Evolutionary conservation across 345 rosid species (phyloP).

Genomic region (Gossypium longicalyx): DNA sequence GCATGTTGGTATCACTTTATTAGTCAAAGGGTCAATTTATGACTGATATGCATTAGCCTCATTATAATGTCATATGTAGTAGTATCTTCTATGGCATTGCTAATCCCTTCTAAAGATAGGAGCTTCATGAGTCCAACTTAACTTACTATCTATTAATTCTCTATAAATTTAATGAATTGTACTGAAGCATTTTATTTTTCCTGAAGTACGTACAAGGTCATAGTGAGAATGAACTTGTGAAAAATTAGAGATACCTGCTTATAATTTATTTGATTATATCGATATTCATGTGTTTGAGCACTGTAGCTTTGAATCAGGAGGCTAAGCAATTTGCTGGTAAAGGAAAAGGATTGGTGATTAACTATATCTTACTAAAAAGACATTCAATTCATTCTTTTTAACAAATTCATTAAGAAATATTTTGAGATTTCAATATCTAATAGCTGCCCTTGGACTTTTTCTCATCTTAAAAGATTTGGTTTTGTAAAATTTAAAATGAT

Average conservation of each 20-base stretch:
- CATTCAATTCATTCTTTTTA: background rate
- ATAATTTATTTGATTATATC: background rate
- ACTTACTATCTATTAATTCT: background rate
- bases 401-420: background rate
- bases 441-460: background rate
- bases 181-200: background rate
- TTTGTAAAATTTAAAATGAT: background rate
- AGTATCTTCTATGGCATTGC: background rate
- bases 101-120: background rate
- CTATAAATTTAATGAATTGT: background rate
- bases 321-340: background rate
- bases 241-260: background rate
- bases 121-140: background rate
- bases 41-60: too few relatives aligned
- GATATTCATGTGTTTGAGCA: background rate
- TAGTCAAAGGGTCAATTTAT: background rate
- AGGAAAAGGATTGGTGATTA: background rate
- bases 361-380: background rate
- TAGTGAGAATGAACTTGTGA: background rate
- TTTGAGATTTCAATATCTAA: background rate
- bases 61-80: background rate
- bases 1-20: background rate
- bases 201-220: background rate
- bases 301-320: background rate
- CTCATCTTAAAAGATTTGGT: background rate